Evolutionary conservation across 129 eudicot species (phyloP).

Genomic region (Saposhnikovia divaricata): DNA sequence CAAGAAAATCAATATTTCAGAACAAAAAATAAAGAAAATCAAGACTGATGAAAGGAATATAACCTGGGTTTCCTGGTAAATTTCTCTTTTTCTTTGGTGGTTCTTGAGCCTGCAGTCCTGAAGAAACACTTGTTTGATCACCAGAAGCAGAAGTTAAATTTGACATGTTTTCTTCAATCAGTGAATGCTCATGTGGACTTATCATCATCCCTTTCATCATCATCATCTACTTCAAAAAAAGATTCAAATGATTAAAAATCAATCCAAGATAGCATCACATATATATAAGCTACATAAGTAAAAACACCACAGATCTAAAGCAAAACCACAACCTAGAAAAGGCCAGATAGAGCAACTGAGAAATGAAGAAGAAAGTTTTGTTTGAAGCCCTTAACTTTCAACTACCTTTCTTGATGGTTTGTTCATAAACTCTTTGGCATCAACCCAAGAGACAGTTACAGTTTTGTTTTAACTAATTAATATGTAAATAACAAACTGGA

Average conservation of each 20-base stretch:
- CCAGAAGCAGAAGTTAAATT: constrained; percentile 50
- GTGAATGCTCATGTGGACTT: constrained; percentile 7
- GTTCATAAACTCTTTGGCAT: constrained; percentile 36
- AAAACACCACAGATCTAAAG: constrained; percentile 24
- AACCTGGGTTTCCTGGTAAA: constrained; percentile 55
- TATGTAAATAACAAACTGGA: neutral
- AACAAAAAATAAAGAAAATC: neutral
- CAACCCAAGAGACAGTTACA: constrained; percentile 40
- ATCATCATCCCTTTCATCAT: constrained; percentile 25
- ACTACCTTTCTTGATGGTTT: constrained; percentile 25
- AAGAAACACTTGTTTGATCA: constrained; percentile 40
- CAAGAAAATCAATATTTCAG: neutral
- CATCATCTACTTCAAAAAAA: neutral
- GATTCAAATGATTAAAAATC: neutral
- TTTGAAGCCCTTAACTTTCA: constrained; percentile 26
- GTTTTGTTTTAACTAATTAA: constrained; percentile 11
- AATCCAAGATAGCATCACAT: constrained; percentile 6
- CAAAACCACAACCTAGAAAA: constrained; percentile 27
- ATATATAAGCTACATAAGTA: neutral
- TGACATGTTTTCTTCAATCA: constrained; percentile 49
- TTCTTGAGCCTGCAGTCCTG: constrained; percentile 17
- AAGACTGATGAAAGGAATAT: neutral
- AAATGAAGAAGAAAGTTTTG: constrained; percentile 29
- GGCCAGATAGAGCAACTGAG: constrained; percentile 16
- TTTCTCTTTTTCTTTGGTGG: constrained; percentile 36